Evolutionary conservation across 2,329 filamentous ascomycete species (phyloP).

Genomic region (Penicillium sp.): DNA sequence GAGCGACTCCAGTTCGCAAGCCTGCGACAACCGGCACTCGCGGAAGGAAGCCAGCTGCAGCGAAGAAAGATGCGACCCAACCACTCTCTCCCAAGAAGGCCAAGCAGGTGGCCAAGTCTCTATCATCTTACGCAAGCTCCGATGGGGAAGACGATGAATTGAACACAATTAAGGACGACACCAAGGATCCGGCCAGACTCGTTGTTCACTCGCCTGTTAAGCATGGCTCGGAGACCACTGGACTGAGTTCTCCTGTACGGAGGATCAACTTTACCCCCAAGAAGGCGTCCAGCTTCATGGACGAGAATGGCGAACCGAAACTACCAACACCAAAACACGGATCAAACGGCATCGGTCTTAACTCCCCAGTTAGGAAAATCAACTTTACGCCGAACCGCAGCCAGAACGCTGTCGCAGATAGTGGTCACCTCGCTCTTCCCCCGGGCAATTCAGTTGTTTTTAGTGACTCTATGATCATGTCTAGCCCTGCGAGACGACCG

Average conservation of each 20-base stretch:
- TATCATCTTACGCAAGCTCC: conserved; percentile 36
- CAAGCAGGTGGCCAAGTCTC: conserved; percentile 45
- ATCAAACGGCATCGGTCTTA: conserved; percentile 19
- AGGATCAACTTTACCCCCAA: conserved; percentile 31
- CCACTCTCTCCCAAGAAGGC: conserved; percentile 50
- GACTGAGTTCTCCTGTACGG: conserved; percentile 36
- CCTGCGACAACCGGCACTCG: conserved; percentile 27
- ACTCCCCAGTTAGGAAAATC: conserved; percentile 40
- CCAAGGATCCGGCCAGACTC: conserved; percentile 24
- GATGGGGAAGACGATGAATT: conserved; percentile 47
- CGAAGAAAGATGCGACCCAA: conserved; percentile 31
- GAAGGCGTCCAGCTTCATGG: conserved; percentile 25
- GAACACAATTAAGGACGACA: conserved; percentile 34
- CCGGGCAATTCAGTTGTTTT: conserved; percentile 30
- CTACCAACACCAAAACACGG: conserved; percentile 23
- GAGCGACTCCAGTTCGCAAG: conserved; percentile 48
- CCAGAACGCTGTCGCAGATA: conserved; percentile 16
- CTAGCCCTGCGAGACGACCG: conserved; percentile 46
- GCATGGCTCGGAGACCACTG: conserved; percentile 24
- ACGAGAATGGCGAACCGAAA: conserved; percentile 35
- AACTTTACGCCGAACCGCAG: conserved; percentile 31
- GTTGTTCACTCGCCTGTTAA: conserved; percentile 37
- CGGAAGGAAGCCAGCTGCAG: conserved; percentile 34
- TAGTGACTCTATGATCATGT: conserved; percentile 36
- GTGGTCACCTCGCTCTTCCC: conserved; percentile 24